These are phyloP conservation scores for Colletotrichum viniferum DNA, from an alignment of 2,329 filamentous ascomycete genomes.

Conservation along the genomic window DNA sequence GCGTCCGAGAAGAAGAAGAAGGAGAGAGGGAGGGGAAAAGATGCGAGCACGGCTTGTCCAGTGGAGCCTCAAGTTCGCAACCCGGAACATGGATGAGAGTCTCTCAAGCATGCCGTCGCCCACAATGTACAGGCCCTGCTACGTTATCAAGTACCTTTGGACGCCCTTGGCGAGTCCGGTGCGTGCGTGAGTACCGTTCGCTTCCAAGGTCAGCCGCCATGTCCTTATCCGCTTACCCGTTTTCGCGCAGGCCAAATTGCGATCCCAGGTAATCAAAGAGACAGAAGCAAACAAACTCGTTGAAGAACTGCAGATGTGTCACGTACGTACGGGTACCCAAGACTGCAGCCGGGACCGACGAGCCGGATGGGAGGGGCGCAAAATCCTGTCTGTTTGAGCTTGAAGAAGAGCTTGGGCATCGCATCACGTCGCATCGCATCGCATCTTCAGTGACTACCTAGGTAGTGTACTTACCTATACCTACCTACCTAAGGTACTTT, in stretches of 20 bases:
- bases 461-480: not conserved
- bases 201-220: not conserved
- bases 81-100: not conserved
- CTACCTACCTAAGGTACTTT: too few relatives aligned
- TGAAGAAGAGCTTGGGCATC: not conserved
- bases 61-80: not conserved
- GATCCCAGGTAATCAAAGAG: not conserved
- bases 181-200: not conserved
- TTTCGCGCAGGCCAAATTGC: not conserved
- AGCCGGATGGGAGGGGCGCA: not conserved
- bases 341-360: not conserved
- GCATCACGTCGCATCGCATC: too few relatives aligned
- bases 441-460: not conserved
- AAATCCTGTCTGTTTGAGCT: not conserved
- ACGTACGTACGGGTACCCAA: not conserved
- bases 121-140: not conserved
- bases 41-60: not conserved
- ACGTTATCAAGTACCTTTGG: conserved; percentile 3
- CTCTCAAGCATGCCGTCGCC: not conserved
- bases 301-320: not conserved
- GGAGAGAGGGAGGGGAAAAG: not conserved
- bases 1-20: not conserved
- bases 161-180: not conserved
- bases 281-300: not conserved
- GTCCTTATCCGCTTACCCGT: not conserved